Percentiles rank a stretch among this genome's conserved stretches.
These are phyloP conservation scores for Fusarium luffae DNA, from an alignment of 2,329 filamentous ascomycete species.

Conservation along the genomic window DNA sequence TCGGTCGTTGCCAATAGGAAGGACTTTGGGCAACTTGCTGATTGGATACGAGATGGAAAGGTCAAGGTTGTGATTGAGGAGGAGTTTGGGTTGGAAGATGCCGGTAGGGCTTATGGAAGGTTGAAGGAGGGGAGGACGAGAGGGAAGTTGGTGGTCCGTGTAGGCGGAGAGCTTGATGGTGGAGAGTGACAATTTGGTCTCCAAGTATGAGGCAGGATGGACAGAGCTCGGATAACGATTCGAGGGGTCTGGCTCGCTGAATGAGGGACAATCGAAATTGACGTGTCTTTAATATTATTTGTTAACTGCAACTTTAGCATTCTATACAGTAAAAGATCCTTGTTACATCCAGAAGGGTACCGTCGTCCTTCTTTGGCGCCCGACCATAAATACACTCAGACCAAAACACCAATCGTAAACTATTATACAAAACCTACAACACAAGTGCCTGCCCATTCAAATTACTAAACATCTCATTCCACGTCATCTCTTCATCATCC, in stretches of 20 bases:
- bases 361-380: background rate
- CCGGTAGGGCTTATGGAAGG: slow-evolving; percentile 8
- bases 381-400: too few species aligned
- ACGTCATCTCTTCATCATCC: slow-evolving; percentile 16
- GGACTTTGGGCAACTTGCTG: slow-evolving; percentile 18
- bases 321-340: background rate
- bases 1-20: slow-evolving; percentile 22
- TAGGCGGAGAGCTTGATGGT: background rate
- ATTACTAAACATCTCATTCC: slow-evolving; percentile 41
- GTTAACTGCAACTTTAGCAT: too few species aligned
- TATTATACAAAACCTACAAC: slow-evolving; percentile 2
- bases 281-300: too few species aligned
- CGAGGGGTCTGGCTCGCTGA: too few species aligned
- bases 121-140: slow-evolving; percentile 10
- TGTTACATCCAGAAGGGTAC: too few species aligned
- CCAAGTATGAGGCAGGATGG: too few species aligned
- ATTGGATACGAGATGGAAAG: slow-evolving; percentile 18
- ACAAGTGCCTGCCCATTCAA: slow-evolving; percentile 43
- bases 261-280: too few species aligned
- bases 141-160: slow-evolving; percentile 27
- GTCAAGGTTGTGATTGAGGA: slow-evolving; percentile 17
- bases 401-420: background rate
- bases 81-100: slow-evolving; percentile 19
- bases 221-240: too few species aligned
- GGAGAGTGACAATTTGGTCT: too few species aligned